Percentiles rank a stretch among this genome's conserved stretches.
Conservation (phyloP, 73 alveolate species). For the Strombidium stylifer region DNA sequence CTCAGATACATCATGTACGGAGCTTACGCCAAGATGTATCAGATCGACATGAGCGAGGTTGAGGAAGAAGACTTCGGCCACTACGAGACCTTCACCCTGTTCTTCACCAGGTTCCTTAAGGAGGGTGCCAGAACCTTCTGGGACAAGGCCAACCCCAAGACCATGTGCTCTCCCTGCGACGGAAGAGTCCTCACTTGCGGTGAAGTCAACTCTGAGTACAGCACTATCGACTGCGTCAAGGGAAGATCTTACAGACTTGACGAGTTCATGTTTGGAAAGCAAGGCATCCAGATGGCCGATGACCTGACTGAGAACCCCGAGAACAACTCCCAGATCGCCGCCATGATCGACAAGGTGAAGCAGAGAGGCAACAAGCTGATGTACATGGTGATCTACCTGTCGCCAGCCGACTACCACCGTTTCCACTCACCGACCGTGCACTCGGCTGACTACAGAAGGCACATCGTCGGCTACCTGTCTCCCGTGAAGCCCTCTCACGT, state of each 20-base stretch:
- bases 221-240: slow-evolving; percentile 46
- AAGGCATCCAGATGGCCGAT: slow-evolving; percentile 14
- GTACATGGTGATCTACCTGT: slow-evolving; percentile 52
- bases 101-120: slow-evolving; percentile 74
- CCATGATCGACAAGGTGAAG: background rate
- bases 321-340: background rate
- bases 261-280: slow-evolving; percentile 56
- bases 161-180: slow-evolving; percentile 46
- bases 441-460: slow-evolving; percentile 64
- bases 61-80: slow-evolving; percentile 36
- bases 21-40: slow-evolving; percentile 55
- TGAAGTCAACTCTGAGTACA: slow-evolving; percentile 32
- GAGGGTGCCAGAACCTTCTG: slow-evolving; percentile 28
- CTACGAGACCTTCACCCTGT: slow-evolving; percentile 65
- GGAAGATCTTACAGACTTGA: slow-evolving; percentile 51
- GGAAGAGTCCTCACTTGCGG: slow-evolving; percentile 51
- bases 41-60: slow-evolving; percentile 46
- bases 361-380: slow-evolving; percentile 21
- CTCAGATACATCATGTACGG: slow-evolving; percentile 38
- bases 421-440: slow-evolving; percentile 79
- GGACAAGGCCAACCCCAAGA: background rate
- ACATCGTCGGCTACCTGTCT: slow-evolving; percentile 69
- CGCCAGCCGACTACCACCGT: slow-evolving; percentile 91
- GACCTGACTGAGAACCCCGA: slow-evolving; percentile 18
- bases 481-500: slow-evolving; percentile 77